Evolutionary conservation across 139 green algal species (phyloP).

Genomic region (Klebsormidium nitens): DNA sequence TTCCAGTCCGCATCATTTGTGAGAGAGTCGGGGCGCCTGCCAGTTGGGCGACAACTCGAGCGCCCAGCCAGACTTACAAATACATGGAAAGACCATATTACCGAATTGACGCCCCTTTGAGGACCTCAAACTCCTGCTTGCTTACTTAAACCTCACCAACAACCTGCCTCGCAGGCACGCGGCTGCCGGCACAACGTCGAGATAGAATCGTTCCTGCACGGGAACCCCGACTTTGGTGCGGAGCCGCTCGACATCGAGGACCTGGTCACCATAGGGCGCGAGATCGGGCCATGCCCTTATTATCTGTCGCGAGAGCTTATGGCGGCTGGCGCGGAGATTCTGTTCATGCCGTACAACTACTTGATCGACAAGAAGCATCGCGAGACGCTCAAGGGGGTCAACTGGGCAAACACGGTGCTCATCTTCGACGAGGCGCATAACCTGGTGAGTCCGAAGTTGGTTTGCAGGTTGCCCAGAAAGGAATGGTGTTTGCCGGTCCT

Average conservation of each 20-base stretch:
- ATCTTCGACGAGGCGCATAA: constrained; percentile 98
- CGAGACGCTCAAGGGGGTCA: constrained; percentile 53
- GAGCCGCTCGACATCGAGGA: constrained; percentile 83
- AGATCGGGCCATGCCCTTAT: constrained; percentile 62
- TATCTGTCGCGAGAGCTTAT: constrained; percentile 58
- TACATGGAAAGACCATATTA: too few relatives aligned
- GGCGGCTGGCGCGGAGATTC: constrained; percentile 64
- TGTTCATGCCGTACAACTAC: constrained; percentile 98
- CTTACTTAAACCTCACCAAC: too few relatives aligned
- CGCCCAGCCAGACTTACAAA: too few relatives aligned
- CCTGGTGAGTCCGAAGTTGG: constrained; percentile 43
- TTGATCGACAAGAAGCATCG: constrained; percentile 38
- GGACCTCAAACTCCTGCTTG: too few relatives aligned
- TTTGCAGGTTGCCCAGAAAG: neutral
- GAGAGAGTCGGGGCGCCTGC: too few relatives aligned
- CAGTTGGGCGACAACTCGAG: too few relatives aligned
- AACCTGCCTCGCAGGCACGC: too few relatives aligned
- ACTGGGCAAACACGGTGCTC: constrained; percentile 67
- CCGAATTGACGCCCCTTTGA: too few relatives aligned
- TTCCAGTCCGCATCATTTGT: too few relatives aligned
- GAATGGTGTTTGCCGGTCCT: too few relatives aligned
- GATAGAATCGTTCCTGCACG: neutral
- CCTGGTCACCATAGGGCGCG: constrained; percentile 56
- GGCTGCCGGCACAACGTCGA: too few relatives aligned
- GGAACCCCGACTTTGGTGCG: neutral